These are phyloP conservation scores for Backusella macrospora DNA, from an alignment of 192 early-diverging fungal genomes.

Conservation along the genomic window DNA sequence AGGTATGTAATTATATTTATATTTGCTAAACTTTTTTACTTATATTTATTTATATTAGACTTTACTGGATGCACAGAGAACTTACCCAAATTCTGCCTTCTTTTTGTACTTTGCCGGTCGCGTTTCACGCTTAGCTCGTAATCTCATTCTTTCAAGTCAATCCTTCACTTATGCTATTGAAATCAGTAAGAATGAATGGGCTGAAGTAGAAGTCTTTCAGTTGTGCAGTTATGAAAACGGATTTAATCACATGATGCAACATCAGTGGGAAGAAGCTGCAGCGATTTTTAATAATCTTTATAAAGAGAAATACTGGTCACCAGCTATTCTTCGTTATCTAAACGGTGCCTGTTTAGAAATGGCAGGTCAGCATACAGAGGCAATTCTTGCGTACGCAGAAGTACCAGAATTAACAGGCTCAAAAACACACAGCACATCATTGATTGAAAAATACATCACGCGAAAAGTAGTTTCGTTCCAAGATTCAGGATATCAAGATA, in stretches of 20 bases:
- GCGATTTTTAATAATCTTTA: conserved; percentile 43
- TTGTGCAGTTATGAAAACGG: conserved; percentile 52
- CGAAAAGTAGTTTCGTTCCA: conserved; percentile 50
- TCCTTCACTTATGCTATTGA: conserved; percentile 46
- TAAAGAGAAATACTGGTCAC: conserved; percentile 55
- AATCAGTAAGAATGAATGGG: conserved; percentile 47
- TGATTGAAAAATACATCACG: conserved; percentile 50
- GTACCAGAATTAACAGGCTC: conserved; percentile 43
- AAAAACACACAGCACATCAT: conserved; percentile 44
- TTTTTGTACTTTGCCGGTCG: conserved; percentile 55
- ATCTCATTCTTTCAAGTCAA: conserved; percentile 44
- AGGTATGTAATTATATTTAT: conserved; percentile 16
- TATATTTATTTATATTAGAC: conserved; percentile 11
- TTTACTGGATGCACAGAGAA: conserved; percentile 46
- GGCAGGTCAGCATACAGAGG: conserved; percentile 68
- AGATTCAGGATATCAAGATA: conserved; percentile 48
- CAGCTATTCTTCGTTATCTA: conserved; percentile 47
- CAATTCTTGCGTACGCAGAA: conserved; percentile 62
- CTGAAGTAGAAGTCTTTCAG: conserved; percentile 44
- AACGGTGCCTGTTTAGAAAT: conserved; percentile 51
- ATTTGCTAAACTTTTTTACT: neutral
- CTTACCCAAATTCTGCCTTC: conserved; percentile 54
- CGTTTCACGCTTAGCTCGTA: conserved; percentile 41
- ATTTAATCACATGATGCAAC: conserved; percentile 46
- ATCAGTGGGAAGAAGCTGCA: conserved; percentile 48